Percentiles rank a stretch among this genome's conserved stretches.
Conservation (phyloP, 306 rosid species). For the Quercus variabilis region DNA sequence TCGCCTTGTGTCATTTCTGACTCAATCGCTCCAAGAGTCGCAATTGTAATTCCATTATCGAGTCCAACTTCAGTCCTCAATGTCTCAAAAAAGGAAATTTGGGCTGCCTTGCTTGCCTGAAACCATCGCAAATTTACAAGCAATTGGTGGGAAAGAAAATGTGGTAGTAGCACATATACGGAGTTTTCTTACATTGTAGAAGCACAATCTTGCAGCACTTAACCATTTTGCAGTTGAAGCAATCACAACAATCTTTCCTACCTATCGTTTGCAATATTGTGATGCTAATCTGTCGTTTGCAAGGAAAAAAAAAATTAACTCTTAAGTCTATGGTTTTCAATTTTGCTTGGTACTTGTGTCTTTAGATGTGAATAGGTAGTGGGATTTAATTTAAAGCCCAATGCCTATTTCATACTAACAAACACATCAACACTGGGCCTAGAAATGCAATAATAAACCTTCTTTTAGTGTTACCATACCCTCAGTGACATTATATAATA, state of each 20-base stretch:
- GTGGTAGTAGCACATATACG: not conserved
- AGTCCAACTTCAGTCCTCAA: slow-evolving; percentile 16
- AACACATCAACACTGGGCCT: too few species aligned
- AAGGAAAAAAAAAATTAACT: too few species aligned
- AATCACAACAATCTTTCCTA: slow-evolving; percentile 6
- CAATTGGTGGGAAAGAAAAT: not conserved
- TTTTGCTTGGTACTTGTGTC: too few species aligned
- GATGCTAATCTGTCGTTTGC: too few species aligned
- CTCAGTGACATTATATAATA: too few species aligned
- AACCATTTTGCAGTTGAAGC: not conserved
- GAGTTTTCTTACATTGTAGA: slow-evolving; percentile 10
- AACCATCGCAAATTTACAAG: not conserved
- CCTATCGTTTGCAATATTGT: too few species aligned
- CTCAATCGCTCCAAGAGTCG: slow-evolving; percentile 5
- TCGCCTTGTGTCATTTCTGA: not conserved
- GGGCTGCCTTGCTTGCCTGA: slow-evolving; percentile 32
- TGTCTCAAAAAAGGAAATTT: slow-evolving; percentile 17
- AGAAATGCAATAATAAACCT: too few species aligned
- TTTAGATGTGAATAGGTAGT: too few species aligned
- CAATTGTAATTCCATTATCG: slow-evolving; percentile 24
- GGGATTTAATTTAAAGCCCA: too few species aligned
- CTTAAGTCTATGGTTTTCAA: too few species aligned
- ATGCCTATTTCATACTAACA: too few species aligned
- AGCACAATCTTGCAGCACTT: not conserved
- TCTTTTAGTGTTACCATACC: too few species aligned